Percentiles rank a stretch among this genome's conserved stretches.
Evolutionary conservation across 148 eudicot genomes (phyloP).

Genomic region (Pharnaceum exiguum): DNA sequence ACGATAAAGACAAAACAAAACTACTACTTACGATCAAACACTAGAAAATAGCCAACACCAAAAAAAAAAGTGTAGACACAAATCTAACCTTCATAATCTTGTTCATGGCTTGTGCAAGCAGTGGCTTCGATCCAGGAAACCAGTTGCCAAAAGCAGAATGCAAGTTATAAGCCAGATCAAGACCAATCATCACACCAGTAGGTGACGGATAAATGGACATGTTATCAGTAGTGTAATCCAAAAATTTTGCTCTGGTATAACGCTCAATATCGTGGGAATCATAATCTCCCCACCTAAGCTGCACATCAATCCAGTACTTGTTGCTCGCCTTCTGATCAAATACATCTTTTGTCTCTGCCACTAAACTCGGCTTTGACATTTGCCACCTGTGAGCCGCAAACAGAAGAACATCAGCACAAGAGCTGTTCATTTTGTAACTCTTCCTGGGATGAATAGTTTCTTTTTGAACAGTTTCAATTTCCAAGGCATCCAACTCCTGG

Average conservation of each 20-base stretch:
- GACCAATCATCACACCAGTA: slow-evolving; percentile 96
- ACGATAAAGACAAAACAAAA: neutral
- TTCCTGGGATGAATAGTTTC: slow-evolving; percentile 99
- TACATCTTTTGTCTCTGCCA: slow-evolving; percentile 95
- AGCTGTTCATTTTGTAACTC: slow-evolving; percentile 99
- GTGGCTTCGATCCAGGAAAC: slow-evolving; percentile 99
- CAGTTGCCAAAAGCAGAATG: slow-evolving; percentile 99
- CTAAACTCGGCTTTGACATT: slow-evolving; percentile 98
- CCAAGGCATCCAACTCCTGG: slow-evolving; percentile 95
- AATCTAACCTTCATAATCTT: slow-evolving; percentile 92
- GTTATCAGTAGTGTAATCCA: slow-evolving; percentile 99
- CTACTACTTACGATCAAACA: neutral
- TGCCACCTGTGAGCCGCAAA: slow-evolving; percentile 99
- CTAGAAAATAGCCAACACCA: neutral
- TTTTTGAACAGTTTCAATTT: slow-evolving; percentile 97
- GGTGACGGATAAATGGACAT: slow-evolving; percentile 99
- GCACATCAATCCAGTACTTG: slow-evolving; percentile 98
- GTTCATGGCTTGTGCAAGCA: slow-evolving; percentile 98
- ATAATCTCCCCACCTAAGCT: slow-evolving; percentile 99
- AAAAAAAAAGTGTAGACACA: neutral
- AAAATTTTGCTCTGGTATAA: slow-evolving; percentile 91
- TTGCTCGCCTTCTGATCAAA: slow-evolving; percentile 98
- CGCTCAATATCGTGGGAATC: slow-evolving; percentile 99
- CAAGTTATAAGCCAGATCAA: slow-evolving; percentile 97
- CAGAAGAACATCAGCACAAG: slow-evolving; percentile 92